Evolutionary conservation across 202 grass and related monocot genomes (phyloP).

Genomic region (Brachypodium distachyon): DNA sequence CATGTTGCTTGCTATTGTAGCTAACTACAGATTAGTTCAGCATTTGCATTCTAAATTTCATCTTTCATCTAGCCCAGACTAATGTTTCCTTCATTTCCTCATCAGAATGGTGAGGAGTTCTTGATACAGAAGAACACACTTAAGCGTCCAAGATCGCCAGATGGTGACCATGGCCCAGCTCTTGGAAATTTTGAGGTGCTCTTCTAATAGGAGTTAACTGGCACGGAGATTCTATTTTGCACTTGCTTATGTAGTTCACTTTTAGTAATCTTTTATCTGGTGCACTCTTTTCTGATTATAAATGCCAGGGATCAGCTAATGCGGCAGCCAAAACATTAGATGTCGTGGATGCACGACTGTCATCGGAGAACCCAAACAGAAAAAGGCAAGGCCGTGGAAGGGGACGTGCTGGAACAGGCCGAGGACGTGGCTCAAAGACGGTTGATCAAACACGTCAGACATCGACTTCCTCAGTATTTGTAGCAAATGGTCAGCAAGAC

Average conservation of each 20-base stretch:
- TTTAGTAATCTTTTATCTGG: not conserved
- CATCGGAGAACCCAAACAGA: conserved; percentile 53
- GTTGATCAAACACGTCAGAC: conserved; percentile 46
- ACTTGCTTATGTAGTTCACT: not conserved
- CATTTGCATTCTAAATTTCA: not conserved
- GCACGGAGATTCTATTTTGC: not conserved
- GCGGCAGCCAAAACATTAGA: conserved; percentile 50
- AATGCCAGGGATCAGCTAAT: conserved; percentile 43
- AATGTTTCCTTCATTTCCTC: not conserved
- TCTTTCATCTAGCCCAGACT: not conserved
- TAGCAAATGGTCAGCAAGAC: conserved; percentile 70
- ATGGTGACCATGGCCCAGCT: conserved; percentile 32
- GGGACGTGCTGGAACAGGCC: conserved; percentile 59
- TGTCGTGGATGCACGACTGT: conserved; percentile 35
- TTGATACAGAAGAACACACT: conserved; percentile 90
- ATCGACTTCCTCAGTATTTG: conserved; percentile 26
- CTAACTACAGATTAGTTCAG: not conserved
- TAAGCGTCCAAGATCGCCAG: conserved; percentile 62
- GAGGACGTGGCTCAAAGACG: conserved; percentile 67
- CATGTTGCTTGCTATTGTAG: not conserved
- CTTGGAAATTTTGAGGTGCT: conserved; percentile 64
- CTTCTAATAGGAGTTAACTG: conserved; percentile 10
- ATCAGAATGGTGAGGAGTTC: conserved; percentile 70
- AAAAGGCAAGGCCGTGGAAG: conserved; percentile 80
- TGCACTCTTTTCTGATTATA: conserved; percentile 17